These are phyloP conservation scores for Nicotiana tomentosiformis DNA, from an alignment of 257 asterid genomes.

Conservation along the genomic window DNA sequence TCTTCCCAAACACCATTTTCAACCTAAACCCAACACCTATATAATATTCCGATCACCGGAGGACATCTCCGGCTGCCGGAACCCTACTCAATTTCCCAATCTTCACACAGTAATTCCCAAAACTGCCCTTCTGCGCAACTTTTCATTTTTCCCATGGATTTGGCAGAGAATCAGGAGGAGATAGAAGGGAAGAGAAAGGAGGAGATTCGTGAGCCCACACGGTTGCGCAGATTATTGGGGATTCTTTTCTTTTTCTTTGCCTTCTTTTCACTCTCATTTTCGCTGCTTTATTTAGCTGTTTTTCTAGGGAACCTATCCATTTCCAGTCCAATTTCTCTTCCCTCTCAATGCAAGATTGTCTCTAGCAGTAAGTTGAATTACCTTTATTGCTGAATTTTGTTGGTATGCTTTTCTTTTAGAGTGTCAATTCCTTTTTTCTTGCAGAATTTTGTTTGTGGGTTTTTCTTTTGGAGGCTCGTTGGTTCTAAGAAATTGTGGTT, in stretches of 20 bases:
- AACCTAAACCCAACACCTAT: background rate
- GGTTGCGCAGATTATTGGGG: conserved; percentile 39
- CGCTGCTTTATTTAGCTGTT: conserved; percentile 54
- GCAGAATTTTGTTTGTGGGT: background rate
- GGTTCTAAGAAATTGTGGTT: background rate
- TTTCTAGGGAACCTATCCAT: conserved; percentile 50
- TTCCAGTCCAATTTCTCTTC: conserved; percentile 82
- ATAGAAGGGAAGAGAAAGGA: conserved; percentile 24
- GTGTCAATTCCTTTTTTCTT: background rate
- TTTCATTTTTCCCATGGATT: conserved; percentile 40
- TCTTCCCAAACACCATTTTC: background rate
- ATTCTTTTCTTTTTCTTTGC: conserved; percentile 32
- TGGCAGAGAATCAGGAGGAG: conserved; percentile 37
- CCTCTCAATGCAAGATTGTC: conserved; percentile 75
- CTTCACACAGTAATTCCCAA: background rate
- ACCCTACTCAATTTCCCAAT: conserved; percentile 1
- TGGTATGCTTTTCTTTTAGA: background rate
- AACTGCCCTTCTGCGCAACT: background rate
- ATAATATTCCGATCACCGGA: conserved; percentile 46
- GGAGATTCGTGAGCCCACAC: conserved; percentile 23
- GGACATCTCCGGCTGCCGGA: conserved; percentile 52
- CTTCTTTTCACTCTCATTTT: conserved; percentile 36
- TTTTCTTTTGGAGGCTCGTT: background rate
- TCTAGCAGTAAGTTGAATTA: conserved; percentile 62
- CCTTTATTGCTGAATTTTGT: background rate